These are phyloP conservation scores for Boechera divaricarpa DNA, from an alignment of 345 rosid genomes.

Conservation along the genomic window DNA sequence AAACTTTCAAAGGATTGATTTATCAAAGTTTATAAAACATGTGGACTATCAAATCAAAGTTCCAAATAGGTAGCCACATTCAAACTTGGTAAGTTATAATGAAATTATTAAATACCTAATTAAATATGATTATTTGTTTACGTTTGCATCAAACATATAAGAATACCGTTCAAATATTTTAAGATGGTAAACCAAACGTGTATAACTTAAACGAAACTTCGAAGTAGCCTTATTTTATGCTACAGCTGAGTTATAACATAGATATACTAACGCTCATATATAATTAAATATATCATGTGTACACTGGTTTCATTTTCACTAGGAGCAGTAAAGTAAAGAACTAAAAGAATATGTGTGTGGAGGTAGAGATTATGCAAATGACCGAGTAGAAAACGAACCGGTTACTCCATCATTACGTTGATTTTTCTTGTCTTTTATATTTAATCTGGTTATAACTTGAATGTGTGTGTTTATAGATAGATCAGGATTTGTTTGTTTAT, in stretches of 20 bases:
- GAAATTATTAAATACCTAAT: neutral
- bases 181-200: neutral
- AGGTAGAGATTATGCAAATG: neutral
- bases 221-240: neutral
- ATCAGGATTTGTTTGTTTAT: neutral
- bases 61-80: neutral
- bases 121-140: slow-evolving; percentile 1
- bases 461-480: slow-evolving; percentile 4
- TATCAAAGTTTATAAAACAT: slow-evolving; percentile 11
- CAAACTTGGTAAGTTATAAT: neutral
- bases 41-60: slow-evolving; percentile 3
- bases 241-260: neutral
- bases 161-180: neutral
- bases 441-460: neutral
- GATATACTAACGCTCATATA: neutral
- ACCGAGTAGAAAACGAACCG: neutral
- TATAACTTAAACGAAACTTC: neutral
- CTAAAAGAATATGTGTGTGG: neutral
- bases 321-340: slow-evolving; percentile 9
- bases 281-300: neutral
- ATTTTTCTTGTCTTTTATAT: neutral
- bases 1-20: slow-evolving; percentile 3
- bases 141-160: neutral
- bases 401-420: too few species aligned
- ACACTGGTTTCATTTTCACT: neutral